Conservation (phyloP, 495 filamentous ascomycete species). For the Trichoderma erinaceum region DNA sequence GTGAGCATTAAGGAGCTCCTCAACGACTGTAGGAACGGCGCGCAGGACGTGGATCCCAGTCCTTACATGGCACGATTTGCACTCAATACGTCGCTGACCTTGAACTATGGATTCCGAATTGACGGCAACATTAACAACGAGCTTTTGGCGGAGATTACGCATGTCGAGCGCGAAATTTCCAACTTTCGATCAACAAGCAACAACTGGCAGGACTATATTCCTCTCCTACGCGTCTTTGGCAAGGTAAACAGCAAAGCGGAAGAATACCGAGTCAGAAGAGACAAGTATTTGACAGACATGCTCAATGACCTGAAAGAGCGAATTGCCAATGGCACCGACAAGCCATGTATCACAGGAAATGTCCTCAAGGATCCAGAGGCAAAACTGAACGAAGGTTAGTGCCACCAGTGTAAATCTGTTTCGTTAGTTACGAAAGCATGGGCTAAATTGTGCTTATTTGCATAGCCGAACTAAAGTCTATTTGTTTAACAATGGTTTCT, state of each 20-base stretch:
- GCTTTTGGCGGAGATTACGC: slow-evolving; percentile 55
- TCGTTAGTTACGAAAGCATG: not conserved
- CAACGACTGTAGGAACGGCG: slow-evolving; percentile 48
- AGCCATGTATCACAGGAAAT: slow-evolving; percentile 65
- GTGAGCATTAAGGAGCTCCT: slow-evolving; percentile 60
- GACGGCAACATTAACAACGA: slow-evolving; percentile 50
- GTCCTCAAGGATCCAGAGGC: slow-evolving; percentile 61
- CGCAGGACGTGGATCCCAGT: slow-evolving; percentile 56
- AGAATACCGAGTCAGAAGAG: slow-evolving; percentile 48
- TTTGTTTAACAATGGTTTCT: slow-evolving; percentile 70
- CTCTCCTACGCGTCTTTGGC: slow-evolving; percentile 48
- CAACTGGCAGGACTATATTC: slow-evolving; percentile 68
- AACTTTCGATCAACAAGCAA: slow-evolving; percentile 62
- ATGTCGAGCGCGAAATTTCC: slow-evolving; percentile 56
- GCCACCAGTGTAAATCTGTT: too few relatives aligned
- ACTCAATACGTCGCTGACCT: slow-evolving; percentile 57
- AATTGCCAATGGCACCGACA: slow-evolving; percentile 56
- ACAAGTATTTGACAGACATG: slow-evolving; percentile 53
- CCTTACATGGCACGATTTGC: slow-evolving; percentile 63
- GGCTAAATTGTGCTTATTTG: not conserved
- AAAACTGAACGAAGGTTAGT: slow-evolving; percentile 53
- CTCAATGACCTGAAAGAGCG: slow-evolving; percentile 54
- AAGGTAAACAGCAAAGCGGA: slow-evolving; percentile 50
- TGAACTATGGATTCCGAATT: slow-evolving; percentile 62
- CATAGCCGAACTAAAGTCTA: slow-evolving; percentile 60